These are phyloP conservation scores for Fusarium chaquense DNA, from an alignment of 2,329 filamentous ascomycete genomes.

Conservation along the genomic window DNA sequence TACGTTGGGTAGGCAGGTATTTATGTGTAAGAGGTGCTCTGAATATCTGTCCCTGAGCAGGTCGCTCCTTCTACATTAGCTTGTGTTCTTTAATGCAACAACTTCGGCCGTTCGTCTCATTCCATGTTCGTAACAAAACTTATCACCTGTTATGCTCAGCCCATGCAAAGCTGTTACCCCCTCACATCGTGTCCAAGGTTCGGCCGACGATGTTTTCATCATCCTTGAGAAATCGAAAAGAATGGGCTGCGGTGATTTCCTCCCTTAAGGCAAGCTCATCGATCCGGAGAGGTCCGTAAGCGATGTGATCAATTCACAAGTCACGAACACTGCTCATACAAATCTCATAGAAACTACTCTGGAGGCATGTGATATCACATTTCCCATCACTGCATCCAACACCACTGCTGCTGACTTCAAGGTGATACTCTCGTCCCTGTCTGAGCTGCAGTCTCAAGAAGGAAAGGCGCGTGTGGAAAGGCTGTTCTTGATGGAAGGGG, in stretches of 20 bases:
- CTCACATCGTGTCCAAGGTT: neutral
- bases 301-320: neutral
- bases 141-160: neutral
- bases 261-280: conserved; percentile 37
- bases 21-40: neutral
- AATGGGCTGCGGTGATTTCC: conserved; percentile 52
- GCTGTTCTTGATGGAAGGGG: conserved; percentile 57
- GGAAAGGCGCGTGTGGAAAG: conserved; percentile 55
- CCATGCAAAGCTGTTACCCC: neutral
- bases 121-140: neutral
- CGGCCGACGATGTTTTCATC: conserved; percentile 55
- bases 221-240: conserved; percentile 53
- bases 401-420: conserved; percentile 47
- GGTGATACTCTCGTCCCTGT: conserved; percentile 56
- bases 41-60: neutral
- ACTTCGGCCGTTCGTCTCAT: neutral
- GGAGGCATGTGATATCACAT: conserved; percentile 59
- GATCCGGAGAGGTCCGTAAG: conserved; percentile 48
- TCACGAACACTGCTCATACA: conserved; percentile 10
- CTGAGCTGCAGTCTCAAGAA: conserved; percentile 51
- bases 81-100: neutral
- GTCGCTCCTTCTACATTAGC: neutral
- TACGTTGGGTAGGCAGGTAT: neutral
- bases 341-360: conserved; percentile 55
- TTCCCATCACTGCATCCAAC: conserved; percentile 49